These are phyloP conservation scores for Arachnomyces sp. DNA, from an alignment of 2,329 filamentous ascomycete genomes.

Conservation along the genomic window DNA sequence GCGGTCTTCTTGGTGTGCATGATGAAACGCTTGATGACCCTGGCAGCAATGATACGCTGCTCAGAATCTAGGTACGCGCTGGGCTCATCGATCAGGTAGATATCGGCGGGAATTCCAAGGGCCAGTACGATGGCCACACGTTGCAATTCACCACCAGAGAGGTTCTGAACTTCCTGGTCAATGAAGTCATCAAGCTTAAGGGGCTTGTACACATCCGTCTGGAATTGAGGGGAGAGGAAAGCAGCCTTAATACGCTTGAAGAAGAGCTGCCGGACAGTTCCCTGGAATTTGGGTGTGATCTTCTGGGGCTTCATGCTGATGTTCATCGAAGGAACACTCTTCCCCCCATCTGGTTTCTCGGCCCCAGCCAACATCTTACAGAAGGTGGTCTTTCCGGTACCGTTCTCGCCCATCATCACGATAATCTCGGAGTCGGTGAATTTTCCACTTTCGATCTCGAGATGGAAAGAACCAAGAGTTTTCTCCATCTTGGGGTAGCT, in stretches of 20 bases:
- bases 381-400: constrained; percentile 98
- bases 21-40: constrained; percentile 99
- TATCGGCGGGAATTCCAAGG: constrained; percentile 91
- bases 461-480: constrained; percentile 79
- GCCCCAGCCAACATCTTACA: constrained; percentile 91
- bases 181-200: constrained; percentile 98
- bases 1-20: constrained; percentile 99
- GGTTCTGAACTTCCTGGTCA: constrained; percentile 97
- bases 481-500: constrained; percentile 86
- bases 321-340: constrained; percentile 81
- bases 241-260: constrained; percentile 99
- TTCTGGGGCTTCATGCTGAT: constrained; percentile 99
- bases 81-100: constrained; percentile 97
- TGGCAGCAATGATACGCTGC: constrained; percentile 93
- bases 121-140: constrained; percentile 96
- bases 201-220: constrained; percentile 99
- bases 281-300: constrained; percentile 95
- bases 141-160: constrained; percentile 98
- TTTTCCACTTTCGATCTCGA: constrained; percentile 69
- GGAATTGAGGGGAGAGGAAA: constrained; percentile 95
- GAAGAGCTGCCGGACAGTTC: constrained; percentile 94
- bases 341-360: constrained; percentile 75
- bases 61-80: constrained; percentile 97
- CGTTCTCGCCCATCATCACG: constrained; percentile 99
- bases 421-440: constrained; percentile 99